Base-by-base conservation (phyloP, 164 flowering plant species). In the Liquidambar formosana region DNA sequence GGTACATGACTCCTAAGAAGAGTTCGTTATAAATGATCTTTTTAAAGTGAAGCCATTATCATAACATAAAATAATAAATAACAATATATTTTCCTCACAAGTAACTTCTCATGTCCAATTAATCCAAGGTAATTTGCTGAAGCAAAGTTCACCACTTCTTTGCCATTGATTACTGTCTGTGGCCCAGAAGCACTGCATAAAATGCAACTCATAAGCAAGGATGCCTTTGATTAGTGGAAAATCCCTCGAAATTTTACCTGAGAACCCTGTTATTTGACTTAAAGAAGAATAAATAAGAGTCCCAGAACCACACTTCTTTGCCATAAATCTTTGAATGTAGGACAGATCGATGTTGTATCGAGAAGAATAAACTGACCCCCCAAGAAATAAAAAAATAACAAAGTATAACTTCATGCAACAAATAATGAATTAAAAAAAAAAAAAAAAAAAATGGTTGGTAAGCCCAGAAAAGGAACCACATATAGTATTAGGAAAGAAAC, bases 91-190 rank as follows among this genome's bases (percentile, higher is more conserved):
- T 45, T 61, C 23, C 89, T 82, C 74, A 96, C 99, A 67, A 85
- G 79, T 76, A 93, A 68, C 66, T 84, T 89, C 67, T 89, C 79
- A 70, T 91, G n/a, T n/a, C n/a, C n/a, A n/a, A n/a, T n/a, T n/a
- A n/a, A n/a, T n/a, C n/a, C n/a, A n/a, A n/a, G n/a, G 84, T 96
- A 96, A 77, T 93, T 90, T 75, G 99, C 96, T 33, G 97, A 90
- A 58, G 98, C 84, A 79, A 93, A 93, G 75, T 96, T 96, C 69
- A 96, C 90, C 63, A 91, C 94, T 72, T 96, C 96, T 82, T 86
- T 88, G 27, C 98, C 97, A 75, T 84, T 79, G 57, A 96, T 69
- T 57, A 81, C 57, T 28, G 95, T 73, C 77, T 92, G 98, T 10
- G 97, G 91, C 23, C 94, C 90, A 61, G 98, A 98, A 84, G 96